A percentile compares a stretch with the other conserved stretches of the same genome.
These are phyloP conservation scores for Funneliformis mosseae DNA, from an alignment of 192 early-diverging fungal species.

Conservation along the genomic window DNA sequence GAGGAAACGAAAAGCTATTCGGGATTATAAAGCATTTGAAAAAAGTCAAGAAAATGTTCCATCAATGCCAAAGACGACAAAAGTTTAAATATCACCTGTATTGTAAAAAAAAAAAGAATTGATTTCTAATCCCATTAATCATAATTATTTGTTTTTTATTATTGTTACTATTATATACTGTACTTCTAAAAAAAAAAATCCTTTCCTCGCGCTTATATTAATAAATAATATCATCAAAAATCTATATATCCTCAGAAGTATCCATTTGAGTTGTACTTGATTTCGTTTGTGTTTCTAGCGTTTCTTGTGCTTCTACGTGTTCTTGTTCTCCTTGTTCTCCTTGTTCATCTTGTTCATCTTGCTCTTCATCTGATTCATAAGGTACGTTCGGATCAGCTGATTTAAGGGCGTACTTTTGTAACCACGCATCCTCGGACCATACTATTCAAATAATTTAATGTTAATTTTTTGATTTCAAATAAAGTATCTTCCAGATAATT, in stretches of 20 bases:
- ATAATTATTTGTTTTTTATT: no score
- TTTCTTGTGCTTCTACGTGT: neutral
- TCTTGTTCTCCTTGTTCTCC: no score
- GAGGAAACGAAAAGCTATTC: neutral
- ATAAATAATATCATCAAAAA: no score
- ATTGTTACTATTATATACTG: no score
- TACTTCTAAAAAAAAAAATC: no score
- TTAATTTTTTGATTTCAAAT: neutral
- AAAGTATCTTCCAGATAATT: neutral
- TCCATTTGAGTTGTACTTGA: neutral
- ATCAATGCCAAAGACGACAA: no score
- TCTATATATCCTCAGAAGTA: neutral
- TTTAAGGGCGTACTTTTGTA: conserved; percentile 44
- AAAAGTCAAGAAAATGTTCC: no score
- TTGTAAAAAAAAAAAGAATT: no score
- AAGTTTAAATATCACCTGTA: no score
- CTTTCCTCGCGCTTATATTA: no score
- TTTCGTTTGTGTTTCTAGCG: neutral
- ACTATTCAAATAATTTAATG: conserved; percentile 29
- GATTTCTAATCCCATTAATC: no score
- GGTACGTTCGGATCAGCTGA: conserved; percentile 21
- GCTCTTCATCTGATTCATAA: conserved; percentile 30
- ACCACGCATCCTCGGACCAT: conserved; percentile 51
- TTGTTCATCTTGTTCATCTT: conserved; percentile 3
- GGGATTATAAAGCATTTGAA: neutral